These are phyloP conservation scores for Trametes punicea DNA, from an alignment of 768 basidiomycete species.

Conservation along the genomic window DNA sequence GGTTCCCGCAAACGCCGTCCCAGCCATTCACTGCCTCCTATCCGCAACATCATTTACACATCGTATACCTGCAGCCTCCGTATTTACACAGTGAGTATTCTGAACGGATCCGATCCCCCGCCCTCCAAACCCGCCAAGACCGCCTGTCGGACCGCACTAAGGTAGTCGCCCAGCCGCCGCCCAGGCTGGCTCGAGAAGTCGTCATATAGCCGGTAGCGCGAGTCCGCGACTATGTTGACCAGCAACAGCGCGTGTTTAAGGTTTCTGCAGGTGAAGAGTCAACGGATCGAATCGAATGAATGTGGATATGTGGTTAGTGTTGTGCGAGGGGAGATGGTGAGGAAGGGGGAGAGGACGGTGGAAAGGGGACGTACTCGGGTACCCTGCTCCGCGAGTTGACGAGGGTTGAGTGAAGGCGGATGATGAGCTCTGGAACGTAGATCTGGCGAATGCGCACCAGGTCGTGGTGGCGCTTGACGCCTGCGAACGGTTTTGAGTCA, in stretches of 20 bases:
- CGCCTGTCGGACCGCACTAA: slow-evolving; percentile 68
- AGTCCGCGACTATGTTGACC: slow-evolving; percentile 84
- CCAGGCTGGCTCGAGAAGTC: slow-evolving; percentile 72
- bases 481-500: slow-evolving; percentile 37
- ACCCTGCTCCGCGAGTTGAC: slow-evolving; percentile 59
- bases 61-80: not conserved
- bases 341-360: not conserved
- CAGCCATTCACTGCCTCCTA: too few species aligned
- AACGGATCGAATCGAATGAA: too few species aligned
- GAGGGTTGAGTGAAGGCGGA: slow-evolving; percentile 77
- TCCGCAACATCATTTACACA: not conserved
- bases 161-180: slow-evolving; percentile 65
- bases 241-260: slow-evolving; percentile 72
- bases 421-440: slow-evolving; percentile 85
- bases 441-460: slow-evolving; percentile 82
- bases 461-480: slow-evolving; percentile 43
- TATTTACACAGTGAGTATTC: slow-evolving; percentile 30
- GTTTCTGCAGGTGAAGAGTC: slow-evolving; percentile 60
- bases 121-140: slow-evolving; percentile 67
- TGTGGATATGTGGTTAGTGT: not conserved
- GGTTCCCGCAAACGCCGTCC: too few species aligned
- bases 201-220: slow-evolving; percentile 79
- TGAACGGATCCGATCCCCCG: slow-evolving; percentile 77
- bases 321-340: not conserved
- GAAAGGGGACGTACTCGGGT: slow-evolving; percentile 51